Percentiles rank a stretch among this genome's conserved stretches.
Evolutionary conservation across 2,329 filamentous ascomycete species (phyloP).

Genomic region (Balansia obtecta): DNA sequence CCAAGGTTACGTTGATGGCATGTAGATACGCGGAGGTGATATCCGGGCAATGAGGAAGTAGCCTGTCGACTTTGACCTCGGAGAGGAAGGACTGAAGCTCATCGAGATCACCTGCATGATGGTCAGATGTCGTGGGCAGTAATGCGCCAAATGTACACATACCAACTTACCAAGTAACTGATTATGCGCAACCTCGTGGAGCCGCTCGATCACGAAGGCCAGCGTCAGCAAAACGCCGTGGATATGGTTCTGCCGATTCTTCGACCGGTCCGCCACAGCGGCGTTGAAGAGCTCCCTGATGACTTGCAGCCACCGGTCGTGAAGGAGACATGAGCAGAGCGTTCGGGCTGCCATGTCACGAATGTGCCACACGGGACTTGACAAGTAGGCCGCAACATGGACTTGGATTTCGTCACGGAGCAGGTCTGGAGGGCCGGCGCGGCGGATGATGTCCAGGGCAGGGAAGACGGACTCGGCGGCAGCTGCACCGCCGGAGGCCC

Average conservation of each 20-base stretch:
- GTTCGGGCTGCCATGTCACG: conserved; percentile 70
- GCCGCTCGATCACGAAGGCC: conserved; percentile 43
- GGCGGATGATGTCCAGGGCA: conserved; percentile 66
- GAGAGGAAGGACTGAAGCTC: conserved; percentile 19
- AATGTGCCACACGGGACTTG: conserved; percentile 66
- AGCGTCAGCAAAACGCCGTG: conserved; percentile 47
- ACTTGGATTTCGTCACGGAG: conserved; percentile 41
- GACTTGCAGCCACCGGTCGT: conserved; percentile 33
- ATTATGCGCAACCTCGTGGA: conserved; percentile 32
- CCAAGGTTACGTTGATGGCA: conserved; percentile 29
- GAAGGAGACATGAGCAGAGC: conserved; percentile 48
- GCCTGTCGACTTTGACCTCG: conserved; percentile 13
- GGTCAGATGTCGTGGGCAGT: not conserved
- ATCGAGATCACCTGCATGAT: conserved; percentile 16
- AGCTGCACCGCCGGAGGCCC: conserved; percentile 20
- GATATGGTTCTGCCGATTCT: conserved; percentile 34
- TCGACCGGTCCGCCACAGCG: conserved; percentile 13
- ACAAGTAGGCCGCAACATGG: conserved; percentile 50
- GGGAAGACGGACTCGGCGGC: conserved; percentile 60
- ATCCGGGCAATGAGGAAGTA: conserved; percentile 24
- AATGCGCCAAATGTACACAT: not conserved
- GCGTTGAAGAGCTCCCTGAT: conserved; percentile 25
- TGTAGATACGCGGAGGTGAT: conserved; percentile 34
- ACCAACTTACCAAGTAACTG: conserved; percentile 27
- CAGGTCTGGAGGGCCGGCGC: conserved; percentile 52